Base-by-base conservation (phyloP, 1,139 yeast genomes). In the Yamadazyma epiphylla region DNA sequence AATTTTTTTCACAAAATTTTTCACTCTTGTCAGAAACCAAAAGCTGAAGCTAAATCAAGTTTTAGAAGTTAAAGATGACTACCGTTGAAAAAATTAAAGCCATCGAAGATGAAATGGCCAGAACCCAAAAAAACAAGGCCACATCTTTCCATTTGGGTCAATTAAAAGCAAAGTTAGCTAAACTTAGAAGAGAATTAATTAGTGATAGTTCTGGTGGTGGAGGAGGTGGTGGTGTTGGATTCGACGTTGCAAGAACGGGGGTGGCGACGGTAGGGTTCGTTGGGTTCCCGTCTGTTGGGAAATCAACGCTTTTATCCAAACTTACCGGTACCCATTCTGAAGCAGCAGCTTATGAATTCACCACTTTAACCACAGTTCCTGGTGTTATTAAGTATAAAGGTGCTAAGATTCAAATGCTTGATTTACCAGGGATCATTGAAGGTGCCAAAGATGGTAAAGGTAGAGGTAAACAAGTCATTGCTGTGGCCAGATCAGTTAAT, bases 401-500 rank as follows among this genome's bases (percentile, higher is more conserved):
- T 51, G 97, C 98, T 29, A 89, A 87, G 65, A 81, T 91, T 44
- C 99, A 91, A 64, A 87, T 94, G 94, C 70, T 91, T 53, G 99
- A 91, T 75, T 73, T 91, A 48, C 99, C 99, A 3, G 99, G 99
- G 57, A 91, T 91, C 51, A 91, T 91, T 48, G 97, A 94, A 60
- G 98, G 98, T 59, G 99, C 98, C 35, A 89, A 89, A 49, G 97
- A 91, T 52, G 98, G 98, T 63, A 85, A 89, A 59, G 98, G 99
- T 68, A 80, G 99, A 69, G 99, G 99, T 74, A 85, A 81, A 49
- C 98, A 91, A 64, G 98, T 91, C 37, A 91, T 91, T 63, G 98
- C 98, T 0, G 97, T 89, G 35, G 97, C 98, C 5, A 77, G 98
- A 58, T 86, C 96, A 5, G 94, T 96, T 50, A 89, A 91, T 55